These are phyloP conservation scores for Suillus subalutaceus DNA, from an alignment of 768 basidiomycete genomes.

Conservation along the genomic window DNA sequence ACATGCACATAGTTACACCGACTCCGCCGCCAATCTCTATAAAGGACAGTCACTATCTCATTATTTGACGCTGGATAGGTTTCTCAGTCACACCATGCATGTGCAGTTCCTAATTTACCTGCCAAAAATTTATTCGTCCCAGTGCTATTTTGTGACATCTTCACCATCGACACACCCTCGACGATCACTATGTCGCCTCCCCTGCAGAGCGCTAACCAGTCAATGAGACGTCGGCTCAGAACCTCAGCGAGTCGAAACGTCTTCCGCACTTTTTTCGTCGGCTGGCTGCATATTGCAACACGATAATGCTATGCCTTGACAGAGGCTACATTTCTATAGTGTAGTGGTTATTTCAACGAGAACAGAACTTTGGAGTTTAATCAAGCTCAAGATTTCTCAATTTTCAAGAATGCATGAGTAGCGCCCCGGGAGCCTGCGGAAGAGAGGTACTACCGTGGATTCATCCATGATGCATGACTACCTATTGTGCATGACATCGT, in stretches of 20 bases:
- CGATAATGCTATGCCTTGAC: slow-evolving; percentile 32
- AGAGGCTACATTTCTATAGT: not conserved
- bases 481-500: no score
- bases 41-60: not conserved
- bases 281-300: slow-evolving; percentile 51
- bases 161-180: not conserved
- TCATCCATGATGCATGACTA: not conserved
- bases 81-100: not conserved
- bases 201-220: not conserved
- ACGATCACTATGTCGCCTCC: not conserved
- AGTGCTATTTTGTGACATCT: not conserved
- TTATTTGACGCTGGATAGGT: not conserved
- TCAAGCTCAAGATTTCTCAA: slow-evolving; percentile 35
- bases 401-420: slow-evolving; percentile 47
- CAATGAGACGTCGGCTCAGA: no score
- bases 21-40: not conserved
- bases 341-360: slow-evolving; percentile 12
- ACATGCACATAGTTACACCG: no score
- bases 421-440: slow-evolving; percentile 43
- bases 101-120: not conserved
- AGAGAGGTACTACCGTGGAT: slow-evolving; percentile 3
- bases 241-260: slow-evolving; percentile 40
- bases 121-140: not conserved
- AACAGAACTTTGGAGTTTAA: slow-evolving; percentile 37
- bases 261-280: slow-evolving; percentile 46